Percentiles rank a stretch among this genome's conserved stretches.
Evolutionary conservation across 441 rosid species (phyloP).

Genomic region (Rhodomyrtus psidioides): DNA sequence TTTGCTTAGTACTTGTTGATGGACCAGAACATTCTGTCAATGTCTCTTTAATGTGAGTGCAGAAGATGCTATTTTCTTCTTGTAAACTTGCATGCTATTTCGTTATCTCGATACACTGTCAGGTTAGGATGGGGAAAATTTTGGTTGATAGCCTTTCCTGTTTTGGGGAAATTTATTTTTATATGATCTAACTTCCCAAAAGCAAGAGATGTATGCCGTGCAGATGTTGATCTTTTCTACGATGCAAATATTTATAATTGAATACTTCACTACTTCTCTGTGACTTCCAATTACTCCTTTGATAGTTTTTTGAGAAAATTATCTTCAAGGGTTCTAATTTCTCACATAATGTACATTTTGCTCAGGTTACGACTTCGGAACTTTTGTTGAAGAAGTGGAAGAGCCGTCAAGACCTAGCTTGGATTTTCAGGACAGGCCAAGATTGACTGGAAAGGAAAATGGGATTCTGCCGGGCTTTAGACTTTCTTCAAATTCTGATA

Average conservation of each 20-base stretch:
- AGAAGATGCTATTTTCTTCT: not conserved
- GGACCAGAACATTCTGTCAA: not conserved
- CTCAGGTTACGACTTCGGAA: conserved; percentile 69
- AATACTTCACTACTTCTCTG: not conserved
- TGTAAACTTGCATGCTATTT: not conserved
- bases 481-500: conserved; percentile 58
- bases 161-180: not conserved
- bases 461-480: conserved; percentile 68
- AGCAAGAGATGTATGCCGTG: not conserved
- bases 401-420: conserved; percentile 43
- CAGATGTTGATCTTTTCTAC: not conserved
- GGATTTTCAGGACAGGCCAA: conserved; percentile 33
- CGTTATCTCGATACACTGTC: not conserved
- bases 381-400: conserved; percentile 65
- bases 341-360: conserved; percentile 4
- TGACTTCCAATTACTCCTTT: not conserved
- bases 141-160: not conserved
- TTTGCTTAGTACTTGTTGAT: not conserved
- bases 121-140: not conserved
- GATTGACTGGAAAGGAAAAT: conserved; percentile 52
- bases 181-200: not conserved
- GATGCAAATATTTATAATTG: not conserved
- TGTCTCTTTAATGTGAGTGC: not conserved
- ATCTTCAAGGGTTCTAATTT: not conserved
- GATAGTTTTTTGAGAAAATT: not conserved